These are phyloP conservation scores for Botryotinia globosa DNA, from an alignment of 2,329 filamentous ascomycete species.

Conservation along the genomic window DNA sequence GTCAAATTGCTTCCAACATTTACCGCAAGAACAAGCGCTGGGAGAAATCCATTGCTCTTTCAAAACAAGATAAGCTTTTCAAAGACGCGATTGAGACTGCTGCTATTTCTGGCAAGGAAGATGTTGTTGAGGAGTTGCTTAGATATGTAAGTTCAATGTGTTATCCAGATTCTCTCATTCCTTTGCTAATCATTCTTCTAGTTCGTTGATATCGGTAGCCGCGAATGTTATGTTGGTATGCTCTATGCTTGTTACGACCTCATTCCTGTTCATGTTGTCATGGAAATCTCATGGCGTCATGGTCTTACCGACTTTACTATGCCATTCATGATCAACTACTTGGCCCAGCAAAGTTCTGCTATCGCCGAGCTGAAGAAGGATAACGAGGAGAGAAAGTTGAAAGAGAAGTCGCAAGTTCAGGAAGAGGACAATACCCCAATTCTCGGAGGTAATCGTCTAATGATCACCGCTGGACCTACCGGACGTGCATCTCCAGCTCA, in stretches of 20 bases:
- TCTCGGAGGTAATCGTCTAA: conserved; percentile 80
- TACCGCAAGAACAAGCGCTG: conserved; percentile 99
- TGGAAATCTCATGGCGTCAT: conserved; percentile 96
- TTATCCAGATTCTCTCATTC: conserved; percentile 18
- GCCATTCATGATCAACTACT: conserved; percentile 99
- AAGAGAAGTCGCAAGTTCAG: conserved; percentile 70
- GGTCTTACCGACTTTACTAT: conserved; percentile 96
- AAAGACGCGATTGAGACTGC: conserved; percentile 99
- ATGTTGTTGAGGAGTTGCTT: conserved; percentile 92
- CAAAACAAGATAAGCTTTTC: conserved; percentile 99
- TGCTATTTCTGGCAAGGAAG: conserved; percentile 83
- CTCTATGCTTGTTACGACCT: conserved; percentile 98
- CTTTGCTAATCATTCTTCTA: conserved; percentile 43
- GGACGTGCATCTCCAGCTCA: conserved; percentile 55
- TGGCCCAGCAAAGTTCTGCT: conserved; percentile 84
- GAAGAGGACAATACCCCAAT: conserved; percentile 94
- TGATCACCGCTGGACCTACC: conserved; percentile 88
- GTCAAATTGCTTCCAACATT: conserved; percentile 95
- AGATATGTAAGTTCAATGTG: conserved; percentile 76
- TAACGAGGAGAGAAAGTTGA: conserved; percentile 88
- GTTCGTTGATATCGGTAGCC: conserved; percentile 99
- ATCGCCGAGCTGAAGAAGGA: conserved; percentile 86
- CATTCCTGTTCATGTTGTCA: conserved; percentile 84
- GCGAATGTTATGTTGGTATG: conserved; percentile 99
- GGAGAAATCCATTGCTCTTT: conserved; percentile 97